These are phyloP conservation scores for Massarina eburnea DNA, from an alignment of 2,329 filamentous ascomycete species.

Conservation along the genomic window DNA sequence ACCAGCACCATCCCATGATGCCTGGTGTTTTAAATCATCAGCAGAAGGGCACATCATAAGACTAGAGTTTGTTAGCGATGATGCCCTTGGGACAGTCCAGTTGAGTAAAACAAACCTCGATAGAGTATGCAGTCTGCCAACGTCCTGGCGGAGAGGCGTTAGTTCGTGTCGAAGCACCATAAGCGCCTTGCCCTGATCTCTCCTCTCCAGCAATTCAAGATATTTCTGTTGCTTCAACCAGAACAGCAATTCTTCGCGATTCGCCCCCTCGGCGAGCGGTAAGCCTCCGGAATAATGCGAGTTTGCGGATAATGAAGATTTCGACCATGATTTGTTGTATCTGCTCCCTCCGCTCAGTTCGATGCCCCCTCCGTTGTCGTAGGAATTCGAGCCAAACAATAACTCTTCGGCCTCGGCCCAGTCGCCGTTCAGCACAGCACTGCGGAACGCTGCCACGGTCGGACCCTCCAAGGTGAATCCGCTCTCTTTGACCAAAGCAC, in stretches of 20 bases:
- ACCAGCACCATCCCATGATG: conserved; percentile 80
- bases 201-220: conserved; percentile 79
- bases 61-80: conserved; percentile 49
- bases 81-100: neutral
- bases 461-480: conserved; percentile 84
- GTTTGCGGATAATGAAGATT: conserved; percentile 26
- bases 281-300: conserved; percentile 57
- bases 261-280: conserved; percentile 72
- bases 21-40: conserved; percentile 74
- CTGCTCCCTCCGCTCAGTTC: conserved; percentile 32
- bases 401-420: conserved; percentile 87
- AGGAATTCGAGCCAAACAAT: conserved; percentile 59
- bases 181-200: conserved; percentile 73
- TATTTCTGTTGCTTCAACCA: conserved; percentile 92
- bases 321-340: conserved; percentile 37
- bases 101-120: conserved; percentile 61
- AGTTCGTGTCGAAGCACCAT: conserved; percentile 84
- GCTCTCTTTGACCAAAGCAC: conserved; percentile 75
- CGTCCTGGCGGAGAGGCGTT: conserved; percentile 81
- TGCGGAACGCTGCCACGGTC: conserved; percentile 82
- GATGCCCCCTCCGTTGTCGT: conserved; percentile 50
- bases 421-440: conserved; percentile 74
- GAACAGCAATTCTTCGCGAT: conserved; percentile 81
- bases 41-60: conserved; percentile 84
- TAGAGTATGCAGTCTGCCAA: conserved; percentile 74